Base-by-base conservation (phyloP, 257 asterid genomes). In the Solanum corneliomulleri region DNA sequence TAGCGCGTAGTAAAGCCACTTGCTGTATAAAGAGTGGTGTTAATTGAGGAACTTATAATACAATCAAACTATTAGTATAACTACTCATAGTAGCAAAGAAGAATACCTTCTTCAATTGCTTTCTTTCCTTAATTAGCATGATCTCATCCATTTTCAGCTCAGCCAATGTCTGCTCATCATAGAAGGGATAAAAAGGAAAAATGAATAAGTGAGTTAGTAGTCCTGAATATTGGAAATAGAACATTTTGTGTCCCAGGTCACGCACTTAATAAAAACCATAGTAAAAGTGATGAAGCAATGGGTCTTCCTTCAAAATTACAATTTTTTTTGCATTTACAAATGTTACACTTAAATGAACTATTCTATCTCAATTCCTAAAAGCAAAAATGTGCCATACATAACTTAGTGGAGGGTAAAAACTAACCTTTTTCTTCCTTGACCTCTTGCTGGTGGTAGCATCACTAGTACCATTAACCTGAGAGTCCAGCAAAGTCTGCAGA, bases 351-450 rank as follows among this genome's bases (percentile, higher is more conserved):
- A 3, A 27, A 47, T 47, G 44, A 29, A 47, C 42, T 47, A 47
- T 29, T 18, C 68, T 47, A 80, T 80, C 68, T 21, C 14, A 58
- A 33, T 86, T 62, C 76, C 58, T 11, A 29, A 20, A 11, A 86
- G 62, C 7, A 45, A 86, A 86, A 75, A 25, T 23, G 27, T 25
- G 42, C 37, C 23, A 20, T n/a, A 86, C 9, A 49, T 41, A 84
- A 49, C 37, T 11, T 39, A 44, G 68, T 11, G 31, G 64, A 49
- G 78, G 56, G 18, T 68, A 74, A 39, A 81, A 31, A 39, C 77
- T 83, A 76, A 93, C 96, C 96, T 93, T 93, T 87, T 92, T 92
- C 90, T 92, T 93, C 91, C 94, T 91, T 86, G 95, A 89, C 84
- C 90, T 91, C 89, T 92, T 93, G 89, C 85, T 90, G 89, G 86